Evolutionary conservation across 257 asterid genomes (phyloP), one percentile per base, ranked within the genome.

Genomic region (Salvia miltiorrhiza): DNA sequence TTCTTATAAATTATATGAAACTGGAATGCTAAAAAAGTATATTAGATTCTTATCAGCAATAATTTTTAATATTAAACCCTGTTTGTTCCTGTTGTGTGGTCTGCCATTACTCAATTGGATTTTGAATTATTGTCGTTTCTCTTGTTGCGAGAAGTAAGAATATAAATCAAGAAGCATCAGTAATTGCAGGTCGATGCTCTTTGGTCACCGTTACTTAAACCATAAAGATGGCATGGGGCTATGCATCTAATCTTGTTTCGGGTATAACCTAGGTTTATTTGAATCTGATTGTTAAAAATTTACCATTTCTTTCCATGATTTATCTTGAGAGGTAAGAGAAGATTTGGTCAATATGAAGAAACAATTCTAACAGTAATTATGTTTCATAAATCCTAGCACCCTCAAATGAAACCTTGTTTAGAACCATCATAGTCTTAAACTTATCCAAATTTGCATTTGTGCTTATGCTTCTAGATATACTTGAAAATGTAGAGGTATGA

Each of bases 381-480:
- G 28, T 73, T 43, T 67, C 14, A 66, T 28, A n/a, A 35, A 30
- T 59, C 45, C 17, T 26, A 52, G 44, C 35, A 7, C 48, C 62
- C 55, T 41, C 73, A 35, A 56, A 30, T 37, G 43, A 35, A 33
- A 63, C 28, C 73, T 45, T 8, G 41, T 37, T 48, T 67, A 44
- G 49, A 64, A 44, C 63, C 60, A 57, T 76, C 54, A 57, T n/a
- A n/a, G n/a, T n/a, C n/a, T n/a, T n/a, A n/a, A n/a, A n/a, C n/a
- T 73, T 63, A 52, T 54, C 78, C 50, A 30, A 64, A 40, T 66
- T 13, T 64, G 61, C 48, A 9, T 41, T 3, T 74, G 37, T 67
- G 44, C 59, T 56, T 21, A 43, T 28, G 72, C 60, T 52, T 9
- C 13, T 57, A 11, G 24, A 16, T 69, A 60, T 21, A 33, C 65